Conservation (phyloP, 805 yeast species). For the Metschnikowia koreensis region DNA sequence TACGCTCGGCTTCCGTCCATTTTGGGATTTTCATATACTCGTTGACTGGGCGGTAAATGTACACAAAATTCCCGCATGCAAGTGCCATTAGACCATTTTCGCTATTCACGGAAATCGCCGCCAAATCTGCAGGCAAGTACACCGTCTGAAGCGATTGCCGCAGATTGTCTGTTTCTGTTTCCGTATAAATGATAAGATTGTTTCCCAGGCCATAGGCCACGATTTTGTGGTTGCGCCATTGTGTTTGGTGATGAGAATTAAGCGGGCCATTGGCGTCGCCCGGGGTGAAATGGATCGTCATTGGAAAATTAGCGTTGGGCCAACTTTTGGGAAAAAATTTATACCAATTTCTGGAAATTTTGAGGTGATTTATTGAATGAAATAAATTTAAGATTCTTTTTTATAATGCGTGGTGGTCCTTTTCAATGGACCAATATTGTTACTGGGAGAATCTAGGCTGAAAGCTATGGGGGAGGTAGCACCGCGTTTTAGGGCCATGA, state of each 20-base stretch:
- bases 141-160: conserved; percentile 64
- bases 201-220: conserved; percentile 85
- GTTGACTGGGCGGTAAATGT: conserved; percentile 56
- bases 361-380: not conserved
- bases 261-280: conserved; percentile 72
- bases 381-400: not conserved
- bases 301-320: conserved; percentile 16
- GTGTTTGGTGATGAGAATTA: conserved; percentile 54
- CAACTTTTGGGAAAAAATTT: not conserved
- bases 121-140: conserved; percentile 64
- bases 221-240: conserved; percentile 65
- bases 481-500: not conserved
- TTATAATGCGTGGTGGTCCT: not conserved
- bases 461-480: too few species aligned
- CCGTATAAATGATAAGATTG: conserved; percentile 56
- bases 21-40: conserved; percentile 42
- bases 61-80: conserved; percentile 43
- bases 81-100: conserved; percentile 60
- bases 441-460: not conserved
- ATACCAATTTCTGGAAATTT: not conserved
- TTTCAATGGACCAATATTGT: not conserved
- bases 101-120: conserved; percentile 61
- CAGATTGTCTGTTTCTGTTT: conserved; percentile 19
- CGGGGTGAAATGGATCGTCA: conserved; percentile 74
- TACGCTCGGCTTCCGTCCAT: conserved; percentile 42